Evolutionary conservation across 139 green algal genomes (phyloP), one percentile per base, ranked within the genome.

Genomic region (Raphidocelis subcapitata): DNA sequence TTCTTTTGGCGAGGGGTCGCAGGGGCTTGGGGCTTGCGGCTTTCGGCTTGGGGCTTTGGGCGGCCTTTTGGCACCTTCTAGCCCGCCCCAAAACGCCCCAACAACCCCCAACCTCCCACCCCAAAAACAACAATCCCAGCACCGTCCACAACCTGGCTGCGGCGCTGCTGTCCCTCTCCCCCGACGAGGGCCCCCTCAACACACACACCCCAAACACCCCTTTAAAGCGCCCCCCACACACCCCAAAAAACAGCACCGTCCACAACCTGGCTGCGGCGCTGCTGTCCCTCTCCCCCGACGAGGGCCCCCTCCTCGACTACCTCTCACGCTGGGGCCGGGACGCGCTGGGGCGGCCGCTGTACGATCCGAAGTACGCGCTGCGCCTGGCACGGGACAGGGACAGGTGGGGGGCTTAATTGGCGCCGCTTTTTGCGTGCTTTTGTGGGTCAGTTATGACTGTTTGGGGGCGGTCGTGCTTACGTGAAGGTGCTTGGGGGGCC

Each of bases 281-380:
- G 67, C 88, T 96, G 67, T 82, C 75, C 1, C 47, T 84, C 20
- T 76, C 86, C 3, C 66, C 73, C 0, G 78, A 76, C 15, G 83
- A 94, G 69, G 72, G 74, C 12, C 62, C 72, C 24, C 83, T 97
- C 66, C 76, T 97, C 59, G 66, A 82, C 15, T 93, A 93, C 76
- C 73, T 97, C 35, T 37, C 68, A 0, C 46, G 81, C 0, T 64
- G 65, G 0, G 80, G 81, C 0, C 66, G 80, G 15, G 74, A 84
- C 33, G 28, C 71, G 31, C 29, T 83, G 29, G 88, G 84, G 16
- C 28, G 61, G 8, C 88, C 92, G 31, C 76, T 91, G 63, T 98
- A 95, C 76, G 94, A 98, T 75, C 44, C 86, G 1, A 87, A 94
- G 69, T 90, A 89, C 46, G 94, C 94, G 16, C 85, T 98, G 65